Base-by-base conservation (phyloP, 176 grass and related monocot species). In the Rhipidocladum racemiflorum region DNA sequence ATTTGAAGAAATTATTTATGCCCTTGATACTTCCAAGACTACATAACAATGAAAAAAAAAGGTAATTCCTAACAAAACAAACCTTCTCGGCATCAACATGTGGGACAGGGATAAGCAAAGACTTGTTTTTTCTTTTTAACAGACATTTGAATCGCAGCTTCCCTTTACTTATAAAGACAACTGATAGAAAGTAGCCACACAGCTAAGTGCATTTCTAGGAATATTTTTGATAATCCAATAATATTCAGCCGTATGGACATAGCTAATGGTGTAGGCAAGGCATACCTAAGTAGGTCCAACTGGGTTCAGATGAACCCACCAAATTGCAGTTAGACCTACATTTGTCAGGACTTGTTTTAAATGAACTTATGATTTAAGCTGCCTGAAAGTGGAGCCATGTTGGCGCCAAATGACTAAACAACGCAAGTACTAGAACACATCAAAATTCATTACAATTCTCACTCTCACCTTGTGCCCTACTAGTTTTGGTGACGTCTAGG, bases 181-280 rank as follows among this genome's bases (percentile, higher is more conserved):
- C 24, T 4, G 29, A 54, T 59, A 27, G n/a, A 75, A 75, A 75
- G n/a, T 75, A 75, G 34, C 56, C 34, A 57, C 15, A 40, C 3
- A 59, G 13, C 35, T 27, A 57, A 75, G 13, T 25, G 13, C 38
- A 62, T 61, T 62, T 62, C 38, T 42, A 77, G 74, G 38, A 61
- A 30, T 61, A 61, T 27, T 76, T 75, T 43, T 61, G 1, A 62
- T 30, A 45, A 76, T 57, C 21, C 32, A 61, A 44, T 44, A 76
- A 29, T 62, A 77, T 77, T 77, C 42, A 44, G 24, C 23, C 24
- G 9, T 25, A 29, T 61, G 55, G 39, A 61, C 16, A 44, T 61
- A 77, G 24, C 56, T 29, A 77, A 77, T 45, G 38, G 38, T 62
- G 56, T 77, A 61, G 16, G 56, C 24, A 77, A 77, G 74, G 38